Evolutionary conservation across 129 eudicot genomes (phyloP), one percentile per base, ranked within the genome.

Genomic region (Apium graveolens): DNA sequence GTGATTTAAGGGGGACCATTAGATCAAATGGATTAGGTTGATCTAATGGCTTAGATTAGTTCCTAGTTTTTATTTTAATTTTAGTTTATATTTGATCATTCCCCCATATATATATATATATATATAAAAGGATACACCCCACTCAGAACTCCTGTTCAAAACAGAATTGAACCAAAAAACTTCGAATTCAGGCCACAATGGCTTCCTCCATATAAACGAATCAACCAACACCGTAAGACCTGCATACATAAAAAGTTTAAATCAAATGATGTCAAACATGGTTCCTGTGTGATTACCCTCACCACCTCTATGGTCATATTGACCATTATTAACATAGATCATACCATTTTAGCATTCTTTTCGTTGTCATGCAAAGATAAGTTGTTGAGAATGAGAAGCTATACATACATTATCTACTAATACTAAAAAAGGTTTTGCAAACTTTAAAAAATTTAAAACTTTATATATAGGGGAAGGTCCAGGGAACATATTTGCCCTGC

Each of bases 121-220:
- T n/a, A n/a, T n/a, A n/a, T n/a, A n/a, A n/a, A n/a, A n/a, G 97
- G 99, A 96, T 96, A 96, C 99, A 82, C 99, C 99, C 99, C 99
- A 96, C 78, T 96, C 99, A 65, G 99, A 96, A 87, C 99, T 96
- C 82, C 87, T 84, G 66, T 96, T 96, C 82, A 92, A 83, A 75
- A 92, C 93, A 27, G 99, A 96, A 80, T 96, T 96, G 87, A 96
- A 96, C 99, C 99, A 96, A 77, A 96, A 90, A 78, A 96, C 99
- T 84, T 92, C 91, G 39, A 96, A 81, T 75, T 96, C 99, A 78
- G 99, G 97, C 99, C 99, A 96, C 81, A 96, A 57, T 73, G 82
- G 70, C 80, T 74, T 92, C 86, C 87, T 89, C 97, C 96, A 95
- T 85, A 91, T 79, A 77, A 91, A 74, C 79, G 97, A 88, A 83